Percentiles rank a stretch among this genome's conserved stretches.
Evolutionary conservation across 2,329 filamentous ascomycete genomes (phyloP).

Genomic region (Hypoxylon sp.): DNA sequence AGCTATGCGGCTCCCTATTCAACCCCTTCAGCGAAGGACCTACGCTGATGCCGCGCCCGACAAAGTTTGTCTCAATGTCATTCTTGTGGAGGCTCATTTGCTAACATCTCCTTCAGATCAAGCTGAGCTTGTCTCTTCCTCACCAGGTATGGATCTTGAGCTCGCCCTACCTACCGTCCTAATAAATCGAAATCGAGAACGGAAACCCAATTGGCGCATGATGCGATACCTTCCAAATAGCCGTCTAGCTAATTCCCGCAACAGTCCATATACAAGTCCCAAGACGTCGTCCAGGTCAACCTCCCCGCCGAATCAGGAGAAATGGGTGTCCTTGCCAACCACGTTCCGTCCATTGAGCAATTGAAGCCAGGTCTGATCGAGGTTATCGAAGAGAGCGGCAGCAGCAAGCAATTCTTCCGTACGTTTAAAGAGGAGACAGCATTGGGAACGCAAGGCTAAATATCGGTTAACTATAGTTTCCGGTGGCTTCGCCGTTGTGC

Average conservation of each 20-base stretch:
- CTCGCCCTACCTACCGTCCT: conserved; percentile 23
- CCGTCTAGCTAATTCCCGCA: conserved; percentile 64
- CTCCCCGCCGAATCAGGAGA: conserved; percentile 97
- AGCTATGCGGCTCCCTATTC: conserved; percentile 79
- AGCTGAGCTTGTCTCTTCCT: conserved; percentile 96
- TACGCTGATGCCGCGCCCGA: conserved; percentile 91
- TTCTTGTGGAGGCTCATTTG: conserved; percentile 36
- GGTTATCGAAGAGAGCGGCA: conserved; percentile 91
- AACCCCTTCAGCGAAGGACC: conserved; percentile 86
- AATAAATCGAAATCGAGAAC: conserved; percentile 13
- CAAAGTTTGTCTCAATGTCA: conserved; percentile 69
- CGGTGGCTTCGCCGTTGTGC: conserved; percentile 95
- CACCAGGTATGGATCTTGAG: conserved; percentile 84
- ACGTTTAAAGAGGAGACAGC: conserved; percentile 60
- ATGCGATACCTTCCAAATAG: conserved; percentile 43
- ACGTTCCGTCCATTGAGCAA: conserved; percentile 99
- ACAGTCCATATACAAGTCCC: conserved; percentile 78
- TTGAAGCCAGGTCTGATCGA: conserved; percentile 96
- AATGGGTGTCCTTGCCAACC: conserved; percentile 99
- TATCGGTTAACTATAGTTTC: conserved; percentile 73
- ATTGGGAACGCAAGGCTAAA: conserved; percentile 38
- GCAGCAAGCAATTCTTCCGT: conserved; percentile 98
- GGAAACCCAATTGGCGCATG: conserved; percentile 25
- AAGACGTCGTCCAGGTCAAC: conserved; percentile 93
- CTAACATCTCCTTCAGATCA: conserved; percentile 73